Base-by-base conservation (phyloP, 2,329 filamentous ascomycete species). In the Arthroderma uncinatum region DNA sequence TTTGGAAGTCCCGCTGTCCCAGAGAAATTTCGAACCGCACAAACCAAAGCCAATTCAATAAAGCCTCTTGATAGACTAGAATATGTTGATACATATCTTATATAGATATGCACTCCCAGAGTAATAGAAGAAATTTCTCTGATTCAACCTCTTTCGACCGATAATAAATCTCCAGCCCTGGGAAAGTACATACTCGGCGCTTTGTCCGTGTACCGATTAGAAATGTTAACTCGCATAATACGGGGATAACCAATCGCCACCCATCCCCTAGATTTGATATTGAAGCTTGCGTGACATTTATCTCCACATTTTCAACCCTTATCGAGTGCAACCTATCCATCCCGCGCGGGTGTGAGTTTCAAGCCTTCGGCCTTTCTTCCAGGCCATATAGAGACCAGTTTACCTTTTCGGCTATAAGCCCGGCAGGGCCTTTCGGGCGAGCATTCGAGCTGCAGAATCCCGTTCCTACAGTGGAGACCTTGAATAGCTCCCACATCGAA, bases 311-410 rank as follows among this genome's bases (percentile, higher is more conserved):
- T 14, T 30, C 47, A 50, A 50, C 25, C 14, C 25, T n/a, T 50
- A 50, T 30, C 47, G 47, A 50, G 47, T 50, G 47, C 47, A 50
- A 50, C 47, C 12, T 33, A n/a, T n/a, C 47, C 47, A 50, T 50
- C 47, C 25, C 47, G 47, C 25, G 44, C 25, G 25, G 44, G 14
- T 33, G n/a, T 30, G 8, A 9, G 28, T 50, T 50, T 33, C 47
- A 19, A 1, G 28, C 6, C 14, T n/a, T 50, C 28, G 14, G 25
- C 23, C 10, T 19, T n/a, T 33, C 14, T 34, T 7, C 47, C 47
- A 50, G 25, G 21, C 23, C 23, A 12, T 28, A 50, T 50, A 16
- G 12, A 47, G 10, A 4, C 25, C 25, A 14, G 28, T 14, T 16
- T 34, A 16, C 25, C 10, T 33, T 12, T 30, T 50, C 47, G 47